Evolutionary conservation across 768 basidiomycete species (phyloP).

Genomic region (Cyclocybe aegerita): DNA sequence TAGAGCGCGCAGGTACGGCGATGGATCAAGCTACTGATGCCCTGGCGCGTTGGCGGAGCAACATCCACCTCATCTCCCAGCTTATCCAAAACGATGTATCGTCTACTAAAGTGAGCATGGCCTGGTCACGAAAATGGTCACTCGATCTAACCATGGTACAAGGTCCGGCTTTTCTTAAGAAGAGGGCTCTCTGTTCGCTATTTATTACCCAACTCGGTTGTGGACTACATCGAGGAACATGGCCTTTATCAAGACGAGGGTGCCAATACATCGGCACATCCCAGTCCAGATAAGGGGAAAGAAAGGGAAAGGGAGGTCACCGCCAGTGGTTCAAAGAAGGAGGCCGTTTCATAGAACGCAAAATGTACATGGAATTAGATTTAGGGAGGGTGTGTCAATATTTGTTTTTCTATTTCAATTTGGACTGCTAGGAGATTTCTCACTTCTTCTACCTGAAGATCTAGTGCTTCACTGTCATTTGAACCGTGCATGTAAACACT

Average conservation of each 20-base stretch:
- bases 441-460: background rate
- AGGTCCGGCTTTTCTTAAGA: constrained; percentile 72
- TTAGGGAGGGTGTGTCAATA: constrained; percentile 13
- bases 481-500: background rate
- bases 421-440: no score
- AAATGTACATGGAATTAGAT: constrained; percentile 6
- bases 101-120: constrained; percentile 73
- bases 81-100: constrained; percentile 97
- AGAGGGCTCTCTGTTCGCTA: constrained; percentile 85
- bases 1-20: constrained; percentile 93
- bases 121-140: background rate
- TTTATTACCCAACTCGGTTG: constrained; percentile 86
- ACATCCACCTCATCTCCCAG: constrained; percentile 90
- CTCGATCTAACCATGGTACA: background rate
- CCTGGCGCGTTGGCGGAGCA: constrained; percentile 74
- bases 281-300: constrained; percentile 33
- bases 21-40: constrained; percentile 81
- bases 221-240: constrained; percentile 91
- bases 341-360: constrained; percentile 16
- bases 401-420: background rate
- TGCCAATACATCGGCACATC: constrained; percentile 14
- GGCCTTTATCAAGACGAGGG: constrained; percentile 71
- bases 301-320: constrained; percentile 36
- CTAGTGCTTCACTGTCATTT: background rate
- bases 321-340: constrained; percentile 28